Conservation (phyloP, 2,329 filamentous ascomycete genomes). For the Gnomoniopsis smithogilvyi region DNA sequence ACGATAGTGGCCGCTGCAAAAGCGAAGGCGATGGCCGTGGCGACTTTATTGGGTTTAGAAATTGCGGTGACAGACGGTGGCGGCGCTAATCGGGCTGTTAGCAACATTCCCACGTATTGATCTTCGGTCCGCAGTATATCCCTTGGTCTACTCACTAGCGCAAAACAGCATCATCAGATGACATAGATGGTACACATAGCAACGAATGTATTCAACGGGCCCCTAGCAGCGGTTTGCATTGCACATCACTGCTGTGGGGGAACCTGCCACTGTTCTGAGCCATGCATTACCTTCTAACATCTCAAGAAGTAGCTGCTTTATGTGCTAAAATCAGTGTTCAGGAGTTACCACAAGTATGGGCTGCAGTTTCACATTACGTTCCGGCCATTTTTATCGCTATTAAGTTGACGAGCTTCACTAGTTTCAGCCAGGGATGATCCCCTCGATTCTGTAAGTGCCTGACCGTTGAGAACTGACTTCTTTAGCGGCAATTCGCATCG, state of each 20-base stretch:
- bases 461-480: neutral
- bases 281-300: conserved; percentile 1
- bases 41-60: neutral
- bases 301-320: neutral
- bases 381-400: conserved; percentile 20
- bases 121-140: neutral
- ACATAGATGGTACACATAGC: conserved; percentile 1
- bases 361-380: conserved; percentile 30
- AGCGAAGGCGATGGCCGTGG: too few species aligned
- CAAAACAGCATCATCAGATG: neutral
- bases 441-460: neutral
- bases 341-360: conserved; percentile 18
- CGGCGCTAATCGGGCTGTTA: neutral
- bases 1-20: neutral
- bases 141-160: conserved; percentile 1
- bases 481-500: neutral
- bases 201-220: conserved; percentile 4
- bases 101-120: neutral
- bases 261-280: neutral
- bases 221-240: neutral
- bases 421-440: conserved; percentile 29
- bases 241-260: neutral
- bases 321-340: conserved; percentile 4
- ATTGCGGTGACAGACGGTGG: neutral
- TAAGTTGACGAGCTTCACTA: conserved; percentile 21